Conservation (phyloP, 1,139 yeast species). For the Taphrina confusa region DNA sequence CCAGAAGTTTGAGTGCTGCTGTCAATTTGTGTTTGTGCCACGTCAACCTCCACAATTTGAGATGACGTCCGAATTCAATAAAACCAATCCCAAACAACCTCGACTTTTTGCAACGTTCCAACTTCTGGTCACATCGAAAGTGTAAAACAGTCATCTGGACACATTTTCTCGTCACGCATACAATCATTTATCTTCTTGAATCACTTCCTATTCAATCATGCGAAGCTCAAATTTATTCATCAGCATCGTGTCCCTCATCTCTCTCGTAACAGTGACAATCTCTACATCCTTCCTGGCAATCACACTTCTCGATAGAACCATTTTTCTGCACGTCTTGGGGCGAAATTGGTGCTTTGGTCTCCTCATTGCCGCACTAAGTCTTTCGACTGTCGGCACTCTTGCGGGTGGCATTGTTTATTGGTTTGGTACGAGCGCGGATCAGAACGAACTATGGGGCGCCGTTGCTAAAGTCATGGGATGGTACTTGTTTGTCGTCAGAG, state of each 20-base stretch:
- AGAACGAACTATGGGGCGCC: not conserved
- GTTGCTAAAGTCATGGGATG: constrained; percentile 2
- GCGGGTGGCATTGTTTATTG: constrained; percentile 3
- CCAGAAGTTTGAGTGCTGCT: too few relatives aligned
- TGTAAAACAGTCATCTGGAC: too few relatives aligned
- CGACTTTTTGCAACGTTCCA: too few relatives aligned
- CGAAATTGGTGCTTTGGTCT: constrained; percentile 16
- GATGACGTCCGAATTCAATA: too few relatives aligned
- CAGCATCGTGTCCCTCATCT: not conserved
- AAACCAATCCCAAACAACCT: too few relatives aligned
- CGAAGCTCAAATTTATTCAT: constrained; percentile 10
- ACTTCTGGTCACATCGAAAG: too few relatives aligned
- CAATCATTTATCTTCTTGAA: too few relatives aligned
- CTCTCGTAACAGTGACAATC: not conserved
- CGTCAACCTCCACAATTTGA: too few relatives aligned
- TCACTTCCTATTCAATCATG: not conserved
- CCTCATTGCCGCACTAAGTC: constrained; percentile 1
- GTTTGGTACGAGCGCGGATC: constrained; percentile 5
- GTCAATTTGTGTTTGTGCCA: too few relatives aligned
- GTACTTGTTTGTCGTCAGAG: not conserved
- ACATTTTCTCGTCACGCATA: too few relatives aligned
- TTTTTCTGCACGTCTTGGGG: not conserved
- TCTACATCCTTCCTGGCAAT: not conserved
- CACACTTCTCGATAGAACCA: not conserved
- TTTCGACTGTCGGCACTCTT: not conserved